Evolutionary conservation across 352 stramenopile species (phyloP).

Genomic region (Hyaloperonospora brassicae): DNA sequence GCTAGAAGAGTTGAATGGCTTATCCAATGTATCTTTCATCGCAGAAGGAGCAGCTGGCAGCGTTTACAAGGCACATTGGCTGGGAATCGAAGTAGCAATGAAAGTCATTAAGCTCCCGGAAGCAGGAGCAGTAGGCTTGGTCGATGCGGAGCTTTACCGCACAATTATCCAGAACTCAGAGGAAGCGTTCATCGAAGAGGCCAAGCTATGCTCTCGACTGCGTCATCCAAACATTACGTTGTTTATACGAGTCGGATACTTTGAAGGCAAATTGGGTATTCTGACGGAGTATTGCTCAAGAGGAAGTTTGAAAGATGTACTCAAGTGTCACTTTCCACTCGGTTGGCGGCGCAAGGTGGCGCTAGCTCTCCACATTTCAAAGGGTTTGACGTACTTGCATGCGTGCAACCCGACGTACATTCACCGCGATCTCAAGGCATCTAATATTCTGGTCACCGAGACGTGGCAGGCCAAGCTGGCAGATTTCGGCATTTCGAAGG

Average conservation of each 20-base stretch:
- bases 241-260: conserved; percentile 59
- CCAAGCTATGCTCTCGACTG: conserved; percentile 47
- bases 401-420: conserved; percentile 69
- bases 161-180: conserved; percentile 68
- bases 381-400: conserved; percentile 63
- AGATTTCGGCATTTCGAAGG: conserved; percentile 46
- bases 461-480: conserved; percentile 65
- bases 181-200: conserved; percentile 55
- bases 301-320: conserved; percentile 63
- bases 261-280: conserved; percentile 58
- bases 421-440: conserved; percentile 63
- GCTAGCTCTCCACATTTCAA: conserved; percentile 49
- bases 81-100: conserved; percentile 65
- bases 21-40: conserved; percentile 48
- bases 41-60: conserved; percentile 52
- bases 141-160: conserved; percentile 49
- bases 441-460: conserved; percentile 66
- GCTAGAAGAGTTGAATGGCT: conserved; percentile 49
- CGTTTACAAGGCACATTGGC: conserved; percentile 62
- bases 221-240: conserved; percentile 66
- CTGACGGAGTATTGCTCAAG: conserved; percentile 60
- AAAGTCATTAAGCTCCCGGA: conserved; percentile 67
- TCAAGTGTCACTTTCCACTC: conserved; percentile 49
- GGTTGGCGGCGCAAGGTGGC: conserved; percentile 54
- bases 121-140: conserved; percentile 23